Conservation (phyloP, 306 rosid species). For the Prunus mongolica region DNA sequence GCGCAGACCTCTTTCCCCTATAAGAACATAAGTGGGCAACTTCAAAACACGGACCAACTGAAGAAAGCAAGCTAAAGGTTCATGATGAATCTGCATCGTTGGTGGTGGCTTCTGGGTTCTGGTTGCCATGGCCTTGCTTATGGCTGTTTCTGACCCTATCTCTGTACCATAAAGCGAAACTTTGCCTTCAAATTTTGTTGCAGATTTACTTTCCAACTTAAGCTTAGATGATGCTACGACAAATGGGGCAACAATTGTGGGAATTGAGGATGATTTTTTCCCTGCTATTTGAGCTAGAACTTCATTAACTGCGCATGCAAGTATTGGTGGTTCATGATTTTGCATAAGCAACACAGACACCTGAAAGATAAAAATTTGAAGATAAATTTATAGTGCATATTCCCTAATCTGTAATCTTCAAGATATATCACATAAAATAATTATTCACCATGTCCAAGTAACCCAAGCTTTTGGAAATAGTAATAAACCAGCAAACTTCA, state of each 20-base stretch:
- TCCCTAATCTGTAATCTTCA: background rate
- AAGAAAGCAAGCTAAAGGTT: slow-evolving; percentile 61
- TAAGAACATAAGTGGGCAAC: slow-evolving; percentile 54
- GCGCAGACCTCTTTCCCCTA: slow-evolving; percentile 43
- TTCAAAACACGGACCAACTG: slow-evolving; percentile 55
- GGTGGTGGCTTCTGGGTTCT: slow-evolving; percentile 51
- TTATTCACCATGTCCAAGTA: background rate
- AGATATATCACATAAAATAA: background rate
- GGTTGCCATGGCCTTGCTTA: slow-evolving; percentile 30
- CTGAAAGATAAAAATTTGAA: slow-evolving; percentile 31
- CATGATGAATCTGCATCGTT: slow-evolving; percentile 52
- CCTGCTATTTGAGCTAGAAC: slow-evolving; percentile 45
- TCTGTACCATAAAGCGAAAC: slow-evolving; percentile 43
- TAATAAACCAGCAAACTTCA: background rate
- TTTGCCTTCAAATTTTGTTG: slow-evolving; percentile 22
- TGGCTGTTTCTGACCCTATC: slow-evolving; percentile 55
- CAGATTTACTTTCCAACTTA: slow-evolving; percentile 43
- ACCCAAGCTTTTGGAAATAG: background rate
- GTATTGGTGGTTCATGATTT: slow-evolving; percentile 61
- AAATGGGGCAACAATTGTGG: slow-evolving; percentile 60
- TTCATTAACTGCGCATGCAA: slow-evolving; percentile 72
- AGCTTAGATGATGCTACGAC: slow-evolving; percentile 53
- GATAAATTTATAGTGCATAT: background rate
- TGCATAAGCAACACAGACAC: slow-evolving; percentile 63
- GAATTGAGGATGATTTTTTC: slow-evolving; percentile 34